Conservation (phyloP, 78 protist genomes). For the Guillardia theta region DNA sequence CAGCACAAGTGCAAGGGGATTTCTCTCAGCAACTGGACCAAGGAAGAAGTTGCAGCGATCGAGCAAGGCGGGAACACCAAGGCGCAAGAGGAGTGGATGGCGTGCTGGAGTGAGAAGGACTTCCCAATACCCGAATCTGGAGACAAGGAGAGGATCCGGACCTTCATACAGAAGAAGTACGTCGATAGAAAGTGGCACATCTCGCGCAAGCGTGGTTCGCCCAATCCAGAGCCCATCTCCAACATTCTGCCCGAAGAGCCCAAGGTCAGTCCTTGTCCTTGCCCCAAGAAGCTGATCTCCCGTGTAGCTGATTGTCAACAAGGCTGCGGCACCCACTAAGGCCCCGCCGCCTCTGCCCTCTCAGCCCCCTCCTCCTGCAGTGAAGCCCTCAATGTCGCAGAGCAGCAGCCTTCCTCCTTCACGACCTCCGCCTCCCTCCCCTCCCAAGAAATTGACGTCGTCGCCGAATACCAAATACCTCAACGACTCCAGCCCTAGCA, state of each 20-base stretch:
- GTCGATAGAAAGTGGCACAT: background rate
- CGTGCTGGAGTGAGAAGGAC: background rate
- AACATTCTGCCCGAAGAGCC: background rate
- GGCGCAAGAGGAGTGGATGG: background rate
- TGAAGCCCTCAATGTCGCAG: background rate
- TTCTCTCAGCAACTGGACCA: background rate
- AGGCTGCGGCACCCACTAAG: background rate
- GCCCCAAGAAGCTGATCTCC: too few relatives aligned
- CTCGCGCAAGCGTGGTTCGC: background rate
- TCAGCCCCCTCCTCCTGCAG: background rate
- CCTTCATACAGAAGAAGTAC: background rate
- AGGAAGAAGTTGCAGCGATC: background rate
- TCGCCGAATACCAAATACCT: background rate
- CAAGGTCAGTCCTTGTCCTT: too few relatives aligned
- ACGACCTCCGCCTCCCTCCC: background rate
- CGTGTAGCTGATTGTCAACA: slow-evolving; percentile 10
- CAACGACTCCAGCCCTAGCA: background rate
- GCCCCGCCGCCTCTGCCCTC: background rate
- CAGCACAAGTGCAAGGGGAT: slow-evolving; percentile 35
- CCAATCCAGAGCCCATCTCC: background rate
- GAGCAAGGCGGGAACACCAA: background rate
- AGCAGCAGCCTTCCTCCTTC: background rate
- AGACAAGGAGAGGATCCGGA: background rate
- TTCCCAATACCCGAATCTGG: background rate
- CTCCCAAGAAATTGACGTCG: background rate